Evolutionary conservation across 371 early-diverging fungal species (phyloP).

Genomic region (Saksenaea oblongispora): DNA sequence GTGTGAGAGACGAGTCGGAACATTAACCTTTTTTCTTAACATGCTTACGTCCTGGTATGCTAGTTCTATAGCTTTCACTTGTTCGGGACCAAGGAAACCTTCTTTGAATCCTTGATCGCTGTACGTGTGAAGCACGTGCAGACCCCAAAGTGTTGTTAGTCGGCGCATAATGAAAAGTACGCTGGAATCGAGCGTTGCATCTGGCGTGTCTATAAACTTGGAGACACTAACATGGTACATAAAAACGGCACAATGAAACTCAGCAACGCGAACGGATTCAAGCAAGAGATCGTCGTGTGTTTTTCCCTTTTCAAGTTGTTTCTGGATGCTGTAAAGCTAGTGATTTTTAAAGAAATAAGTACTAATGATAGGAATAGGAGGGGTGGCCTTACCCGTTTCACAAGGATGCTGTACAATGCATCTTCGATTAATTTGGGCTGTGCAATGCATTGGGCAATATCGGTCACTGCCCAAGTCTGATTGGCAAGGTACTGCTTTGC

Average conservation of each 20-base stretch:
- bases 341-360: background rate
- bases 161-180: constrained; percentile 35
- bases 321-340: constrained; percentile 31
- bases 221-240: constrained; percentile 28
- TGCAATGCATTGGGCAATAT: constrained; percentile 20
- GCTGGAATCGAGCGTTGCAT: constrained; percentile 15
- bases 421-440: constrained; percentile 28
- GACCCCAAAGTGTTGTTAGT: constrained; percentile 37
- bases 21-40: background rate
- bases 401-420: constrained; percentile 34
- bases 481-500: constrained; percentile 32
- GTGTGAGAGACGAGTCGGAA: background rate
- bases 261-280: constrained; percentile 40
- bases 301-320: constrained; percentile 23
- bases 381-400: constrained; percentile 45
- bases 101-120: constrained; percentile 56
- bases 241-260: constrained; percentile 41
- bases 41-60: constrained; percentile 42
- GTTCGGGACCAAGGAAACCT: constrained; percentile 48
- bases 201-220: constrained; percentile 31
- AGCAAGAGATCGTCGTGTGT: constrained; percentile 25
- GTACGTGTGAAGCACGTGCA: constrained; percentile 42
- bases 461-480: constrained; percentile 21
- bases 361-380: background rate
- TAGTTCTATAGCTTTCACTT: constrained; percentile 48